Base-by-base conservation (phyloP, 148 eudicot genomes). In the Beta vulgaris region DNA sequence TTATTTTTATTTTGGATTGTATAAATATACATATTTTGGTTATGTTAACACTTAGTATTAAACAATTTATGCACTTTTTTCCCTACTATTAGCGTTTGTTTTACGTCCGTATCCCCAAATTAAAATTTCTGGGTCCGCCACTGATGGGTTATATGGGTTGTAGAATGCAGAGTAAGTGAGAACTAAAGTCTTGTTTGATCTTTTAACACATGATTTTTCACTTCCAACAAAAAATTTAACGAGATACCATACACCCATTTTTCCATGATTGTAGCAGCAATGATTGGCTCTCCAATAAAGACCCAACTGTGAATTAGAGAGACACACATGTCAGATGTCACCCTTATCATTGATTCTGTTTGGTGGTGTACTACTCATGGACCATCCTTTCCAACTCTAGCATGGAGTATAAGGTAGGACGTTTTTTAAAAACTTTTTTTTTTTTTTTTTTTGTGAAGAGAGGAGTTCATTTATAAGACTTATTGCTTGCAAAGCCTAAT, bases 231-330 rank as follows among this genome's bases (percentile, higher is more conserved):
- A 48, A 5, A 48, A 48, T 48, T 48, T 48, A 14, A 48, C 53
- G 18, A 48, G 21, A 48, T 48, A 48, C 57, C 26, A 48, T 48
- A 48, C 57, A 8, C 25, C 57, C 19, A 46, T 16, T 6, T 51
- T 70, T 43, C 48, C 72, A 80, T 80, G 79, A 80, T 80, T 63
- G 78, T 48, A 76, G 79, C 65, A 80, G 71, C 79, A 74, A 80
- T 80, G 70, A 80, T 80, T 80, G 82, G 82, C 32, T 39, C 68
- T 80, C 83, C 75, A 69, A 74, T 74, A 79, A 79, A 69, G 70
- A 60, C 62, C 79, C 68, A 80, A 80, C 76, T 63, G 79, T 80
- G 68, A 80, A 76, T 80, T 40, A 37, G 72, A 76, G 57, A 55
- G 39, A 19, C 32, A 75, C 78, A 80, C 67, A 75, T 75, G 83